Base-by-base conservation (phyloP, 1,139 yeast genomes). In the Kodamaea arcana region DNA sequence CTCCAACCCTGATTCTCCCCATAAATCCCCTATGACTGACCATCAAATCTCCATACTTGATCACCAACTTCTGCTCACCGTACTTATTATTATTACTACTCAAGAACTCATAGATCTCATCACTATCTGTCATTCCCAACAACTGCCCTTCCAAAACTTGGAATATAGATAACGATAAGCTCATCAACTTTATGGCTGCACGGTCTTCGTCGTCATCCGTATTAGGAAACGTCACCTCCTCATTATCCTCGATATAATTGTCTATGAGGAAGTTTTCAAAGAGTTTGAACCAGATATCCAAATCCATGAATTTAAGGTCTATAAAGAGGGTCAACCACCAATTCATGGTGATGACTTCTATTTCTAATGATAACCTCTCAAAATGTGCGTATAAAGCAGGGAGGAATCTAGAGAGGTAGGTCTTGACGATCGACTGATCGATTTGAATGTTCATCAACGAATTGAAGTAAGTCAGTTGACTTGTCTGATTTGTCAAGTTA, bases 271-370 rank as follows among this genome's bases (percentile, higher is more conserved):
- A 50, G 27, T 65, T 67, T 48, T 77, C 82, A 64, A 80, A 72
- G 8, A 75, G 53, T 32, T 74, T 61, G 50, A 74, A 71, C 60
- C 79, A 65, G 4, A 69, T 60, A 24, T 77, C 81, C 3, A 75
- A 60, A 2, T 75, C 73, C n/a, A 75, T 50, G 26, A 76, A 65
- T 33, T 69, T 54, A 27, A 46, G 34, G 18, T 63, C 81, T 0
- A 78, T 72, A 49, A 76, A 78, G 28, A 78, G 54, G 9, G 78
- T 66, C 13, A 78, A 56, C 62, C 79, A 76, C 83, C 83, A 78
- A 42, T 74, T 73, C 53, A 76, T 67, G 7, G 80, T 69, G 18
- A 77, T 65, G 13, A 74, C 65, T 33, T 74, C 80, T 3, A 74
- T 51, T 35, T 75, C 78, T 17, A 78, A 66, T 2, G 59, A 59